These are phyloP conservation scores for Teratosphaeria destructans DNA, from an alignment of 2,329 filamentous ascomycete genomes.

Conservation along the genomic window DNA sequence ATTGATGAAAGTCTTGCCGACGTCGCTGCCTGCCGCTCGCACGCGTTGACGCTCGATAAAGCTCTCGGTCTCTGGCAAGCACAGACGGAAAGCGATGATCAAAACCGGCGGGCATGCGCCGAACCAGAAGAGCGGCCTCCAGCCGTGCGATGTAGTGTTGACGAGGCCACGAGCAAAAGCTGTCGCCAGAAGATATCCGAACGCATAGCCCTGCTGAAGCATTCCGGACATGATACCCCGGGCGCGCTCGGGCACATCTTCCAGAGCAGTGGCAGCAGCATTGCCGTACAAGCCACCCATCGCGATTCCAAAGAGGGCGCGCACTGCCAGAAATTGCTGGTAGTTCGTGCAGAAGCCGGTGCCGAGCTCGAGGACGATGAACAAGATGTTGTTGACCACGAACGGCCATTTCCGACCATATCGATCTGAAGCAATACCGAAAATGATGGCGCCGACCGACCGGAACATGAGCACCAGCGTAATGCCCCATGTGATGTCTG, in stretches of 20 bases:
- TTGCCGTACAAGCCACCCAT: slow-evolving; percentile 56
- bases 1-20: slow-evolving; percentile 57
- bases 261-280: slow-evolving; percentile 50
- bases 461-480: slow-evolving; percentile 51
- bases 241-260: slow-evolving; percentile 50
- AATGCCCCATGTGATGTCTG: slow-evolving; percentile 51
- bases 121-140: slow-evolving; percentile 86
- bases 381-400: slow-evolving; percentile 50
- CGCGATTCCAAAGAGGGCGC: slow-evolving; percentile 52
- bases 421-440: slow-evolving; percentile 34
- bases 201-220: slow-evolving; percentile 52
- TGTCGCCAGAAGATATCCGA: slow-evolving; percentile 49
- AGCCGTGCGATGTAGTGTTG: slow-evolving; percentile 65
- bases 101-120: slow-evolving; percentile 69
- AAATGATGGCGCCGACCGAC: slow-evolving; percentile 48
- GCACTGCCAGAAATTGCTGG: slow-evolving; percentile 47
- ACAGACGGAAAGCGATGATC: slow-evolving; percentile 68
- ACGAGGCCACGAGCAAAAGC: slow-evolving; percentile 48
- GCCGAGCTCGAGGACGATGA: slow-evolving; percentile 50
- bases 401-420: slow-evolving; percentile 38
- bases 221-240: slow-evolving; percentile 52
- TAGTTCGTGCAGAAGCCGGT: slow-evolving; percentile 51
- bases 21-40: slow-evolving; percentile 48
- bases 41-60: slow-evolving; percentile 58
- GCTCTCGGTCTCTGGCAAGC: slow-evolving; percentile 65